Evolutionary conservation across 139 green algal species (phyloP).

Genomic region (Chlamydomonas sp.): DNA sequence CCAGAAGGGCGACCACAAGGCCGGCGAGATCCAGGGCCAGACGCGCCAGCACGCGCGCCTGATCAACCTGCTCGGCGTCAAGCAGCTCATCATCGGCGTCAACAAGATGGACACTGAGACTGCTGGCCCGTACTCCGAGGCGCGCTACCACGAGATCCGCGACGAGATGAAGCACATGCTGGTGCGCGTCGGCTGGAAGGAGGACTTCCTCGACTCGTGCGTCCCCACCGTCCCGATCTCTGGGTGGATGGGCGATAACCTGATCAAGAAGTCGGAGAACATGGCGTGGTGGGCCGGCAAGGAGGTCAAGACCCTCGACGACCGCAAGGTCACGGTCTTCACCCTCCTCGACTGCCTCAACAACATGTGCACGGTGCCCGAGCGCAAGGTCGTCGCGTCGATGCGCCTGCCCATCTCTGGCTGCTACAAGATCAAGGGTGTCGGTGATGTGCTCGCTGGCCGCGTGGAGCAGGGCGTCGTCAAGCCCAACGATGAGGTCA

Average conservation of each 20-base stretch:
- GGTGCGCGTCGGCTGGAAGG: slow-evolving; percentile 71
- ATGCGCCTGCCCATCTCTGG: slow-evolving; percentile 90
- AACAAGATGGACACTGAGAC: slow-evolving; percentile 98
- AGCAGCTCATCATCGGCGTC: slow-evolving; percentile 91
- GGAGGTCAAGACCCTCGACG: slow-evolving; percentile 54
- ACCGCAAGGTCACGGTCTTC: slow-evolving; percentile 43
- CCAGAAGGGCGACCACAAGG: slow-evolving; percentile 97
- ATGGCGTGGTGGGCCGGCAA: slow-evolving; percentile 90
- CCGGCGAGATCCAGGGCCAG: slow-evolving; percentile 93
- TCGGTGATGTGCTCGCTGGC: slow-evolving; percentile 95
- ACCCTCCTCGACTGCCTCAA: slow-evolving; percentile 87
- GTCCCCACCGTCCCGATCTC: slow-evolving; percentile 98
- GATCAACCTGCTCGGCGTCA: slow-evolving; percentile 95
- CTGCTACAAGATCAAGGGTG: slow-evolving; percentile 99
- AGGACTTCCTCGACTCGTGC: slow-evolving; percentile 71
- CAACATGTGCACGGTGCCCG: slow-evolving; percentile 64
- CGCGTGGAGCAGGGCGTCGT: slow-evolving; percentile 95
- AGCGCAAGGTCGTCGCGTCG: slow-evolving; percentile 74
- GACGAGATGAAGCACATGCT: slow-evolving; percentile 95
- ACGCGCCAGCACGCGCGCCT: slow-evolving; percentile 98
- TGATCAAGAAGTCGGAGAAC: slow-evolving; percentile 91
- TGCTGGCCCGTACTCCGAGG: slow-evolving; percentile 81
- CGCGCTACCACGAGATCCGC: slow-evolving; percentile 94
- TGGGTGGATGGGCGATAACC: slow-evolving; percentile 98
- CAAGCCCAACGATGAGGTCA: slow-evolving; percentile 86